phyloP scores from a whole-genome alignment of 306 rosid species.

The Prosopis cineraria region DNA sequence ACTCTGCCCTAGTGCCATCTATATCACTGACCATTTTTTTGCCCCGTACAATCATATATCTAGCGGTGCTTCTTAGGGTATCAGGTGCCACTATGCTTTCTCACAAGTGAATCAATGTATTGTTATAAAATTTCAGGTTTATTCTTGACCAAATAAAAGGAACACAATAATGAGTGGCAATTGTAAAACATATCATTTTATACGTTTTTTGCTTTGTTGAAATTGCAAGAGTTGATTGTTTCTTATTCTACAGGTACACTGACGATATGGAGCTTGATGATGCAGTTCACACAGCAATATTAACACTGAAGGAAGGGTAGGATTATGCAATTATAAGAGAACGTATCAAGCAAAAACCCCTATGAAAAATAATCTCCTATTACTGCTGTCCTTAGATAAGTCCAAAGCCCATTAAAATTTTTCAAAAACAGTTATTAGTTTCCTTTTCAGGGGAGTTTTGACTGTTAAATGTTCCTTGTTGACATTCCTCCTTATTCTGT shows the following conservation, averaged over 20 bases:
- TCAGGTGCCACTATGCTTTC: background rate
- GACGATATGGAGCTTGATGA: slow-evolving; percentile 96
- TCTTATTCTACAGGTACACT: slow-evolving; percentile 62
- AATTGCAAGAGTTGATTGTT: slow-evolving; percentile 18
- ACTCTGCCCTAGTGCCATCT: too few relatives aligned
- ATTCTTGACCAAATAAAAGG: background rate
- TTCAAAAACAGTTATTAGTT: slow-evolving; percentile 4
- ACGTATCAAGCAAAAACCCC: slow-evolving; percentile 5
- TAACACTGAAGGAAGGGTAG: slow-evolving; percentile 96
- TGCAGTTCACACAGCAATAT: slow-evolving; percentile 90
- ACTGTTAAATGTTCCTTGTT: background rate
- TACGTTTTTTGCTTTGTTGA: background rate
- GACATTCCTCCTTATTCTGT: background rate
- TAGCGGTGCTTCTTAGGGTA: too few relatives aligned
- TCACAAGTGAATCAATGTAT: background rate
- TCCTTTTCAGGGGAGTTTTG: slow-evolving; percentile 32
- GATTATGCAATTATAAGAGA: slow-evolving; percentile 26
- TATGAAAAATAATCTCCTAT: slow-evolving; percentile 6
- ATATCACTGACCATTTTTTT: too few relatives aligned
- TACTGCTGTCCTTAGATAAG: background rate
- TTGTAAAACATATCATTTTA: background rate
- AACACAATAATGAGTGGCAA: background rate
- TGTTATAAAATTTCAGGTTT: too few relatives aligned
- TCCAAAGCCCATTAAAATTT: background rate
- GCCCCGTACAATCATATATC: too few relatives aligned